phyloP scores from a whole-genome alignment of 208 protist genomes.

The Trichomonas vaginalis region DNA sequence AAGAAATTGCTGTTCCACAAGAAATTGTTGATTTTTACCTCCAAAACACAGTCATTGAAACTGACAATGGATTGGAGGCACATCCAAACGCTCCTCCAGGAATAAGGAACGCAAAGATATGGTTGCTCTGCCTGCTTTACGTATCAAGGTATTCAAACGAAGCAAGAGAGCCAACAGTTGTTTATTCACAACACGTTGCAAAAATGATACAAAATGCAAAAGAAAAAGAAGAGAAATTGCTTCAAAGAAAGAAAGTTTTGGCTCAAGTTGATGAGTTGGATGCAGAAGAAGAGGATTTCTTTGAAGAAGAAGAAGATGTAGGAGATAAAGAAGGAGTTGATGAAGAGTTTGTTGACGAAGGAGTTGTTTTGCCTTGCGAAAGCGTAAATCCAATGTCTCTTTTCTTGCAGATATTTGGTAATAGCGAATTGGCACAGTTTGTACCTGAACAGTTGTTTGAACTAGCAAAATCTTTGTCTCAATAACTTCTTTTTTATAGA shows the following conservation, averaged over 20 bases:
- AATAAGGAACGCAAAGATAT: not conserved
- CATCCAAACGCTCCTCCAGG: not conserved
- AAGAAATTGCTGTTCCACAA: not conserved
- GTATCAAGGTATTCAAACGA: not conserved
- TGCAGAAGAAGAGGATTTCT: not conserved
- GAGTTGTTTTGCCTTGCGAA: not conserved
- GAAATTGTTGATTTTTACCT: not conserved
- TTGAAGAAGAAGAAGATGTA: not conserved
- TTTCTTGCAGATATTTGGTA: not conserved
- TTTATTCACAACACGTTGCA: not conserved
- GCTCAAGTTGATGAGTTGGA: not conserved
- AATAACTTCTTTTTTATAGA: too few relatives aligned
- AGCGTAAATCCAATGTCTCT: not conserved
- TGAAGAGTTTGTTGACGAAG: not conserved
- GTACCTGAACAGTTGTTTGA: not conserved
- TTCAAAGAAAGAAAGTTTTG: not conserved
- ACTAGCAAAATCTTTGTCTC: not conserved
- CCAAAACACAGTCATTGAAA: not conserved
- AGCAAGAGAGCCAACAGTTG: not conserved
- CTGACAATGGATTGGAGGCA: not conserved
- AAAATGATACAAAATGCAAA: not conserved
- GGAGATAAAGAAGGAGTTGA: not conserved
- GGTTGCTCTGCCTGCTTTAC: not conserved
- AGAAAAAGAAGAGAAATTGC: not conserved
- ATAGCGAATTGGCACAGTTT: not conserved